Evolutionary conservation across 495 filamentous ascomycete genomes (phyloP).

Genomic region (Darksidea phi): DNA sequence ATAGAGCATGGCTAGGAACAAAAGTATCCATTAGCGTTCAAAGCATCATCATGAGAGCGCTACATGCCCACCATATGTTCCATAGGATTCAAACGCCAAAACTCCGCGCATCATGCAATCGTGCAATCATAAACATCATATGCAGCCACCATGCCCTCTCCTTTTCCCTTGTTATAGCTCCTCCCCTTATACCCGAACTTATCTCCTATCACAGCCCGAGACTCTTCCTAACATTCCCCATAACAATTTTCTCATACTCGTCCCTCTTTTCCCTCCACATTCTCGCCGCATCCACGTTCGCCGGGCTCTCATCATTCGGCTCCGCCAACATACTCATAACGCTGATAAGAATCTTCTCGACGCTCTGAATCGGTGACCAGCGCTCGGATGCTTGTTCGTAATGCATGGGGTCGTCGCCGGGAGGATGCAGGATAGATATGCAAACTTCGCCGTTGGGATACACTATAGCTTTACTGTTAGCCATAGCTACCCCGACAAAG

Average conservation of each 20-base stretch:
- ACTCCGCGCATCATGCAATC: constrained; percentile 12
- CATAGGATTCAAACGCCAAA: not conserved
- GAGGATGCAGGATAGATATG: constrained; percentile 96
- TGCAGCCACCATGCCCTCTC: too few relatives aligned
- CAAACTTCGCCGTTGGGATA: constrained; percentile 90
- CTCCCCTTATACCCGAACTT: not conserved
- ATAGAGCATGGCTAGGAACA: too few relatives aligned
- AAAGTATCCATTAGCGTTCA: too few relatives aligned
- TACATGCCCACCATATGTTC: too few relatives aligned
- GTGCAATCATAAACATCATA: constrained; percentile 1
- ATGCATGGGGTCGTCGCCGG: constrained; percentile 98
- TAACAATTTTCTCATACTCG: constrained; percentile 85
- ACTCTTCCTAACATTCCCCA: constrained; percentile 71
- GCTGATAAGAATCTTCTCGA: constrained; percentile 95
- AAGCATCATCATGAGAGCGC: too few relatives aligned
- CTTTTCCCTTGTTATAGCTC: not conserved
- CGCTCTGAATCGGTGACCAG: constrained; percentile 94
- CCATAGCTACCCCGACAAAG: too few relatives aligned
- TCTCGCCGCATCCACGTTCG: constrained; percentile 96
- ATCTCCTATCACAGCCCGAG: constrained; percentile 48
- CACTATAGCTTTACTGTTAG: constrained; percentile 52
- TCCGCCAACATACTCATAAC: constrained; percentile 99
- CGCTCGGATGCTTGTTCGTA: constrained; percentile 96
- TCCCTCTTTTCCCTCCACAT: constrained; percentile 89
- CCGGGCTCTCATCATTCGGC: constrained; percentile 97